Conservation (phyloP, 768 basidiomycete species). For the Saitozyma podzolica region DNA sequence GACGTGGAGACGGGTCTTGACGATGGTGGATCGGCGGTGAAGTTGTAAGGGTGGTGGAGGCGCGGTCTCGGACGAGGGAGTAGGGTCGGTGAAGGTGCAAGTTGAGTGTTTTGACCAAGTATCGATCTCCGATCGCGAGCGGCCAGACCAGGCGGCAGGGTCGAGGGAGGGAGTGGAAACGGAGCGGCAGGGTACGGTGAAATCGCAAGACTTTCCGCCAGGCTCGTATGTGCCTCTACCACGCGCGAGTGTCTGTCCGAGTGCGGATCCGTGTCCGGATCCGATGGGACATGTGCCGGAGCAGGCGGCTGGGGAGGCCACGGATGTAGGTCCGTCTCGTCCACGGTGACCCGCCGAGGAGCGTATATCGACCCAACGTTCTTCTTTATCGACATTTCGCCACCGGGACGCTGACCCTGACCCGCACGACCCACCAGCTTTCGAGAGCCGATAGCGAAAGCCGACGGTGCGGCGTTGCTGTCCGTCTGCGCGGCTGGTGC, state of each 20-base stretch:
- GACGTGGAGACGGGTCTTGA: no score
- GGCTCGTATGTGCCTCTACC: not conserved
- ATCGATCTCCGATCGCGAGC: not conserved
- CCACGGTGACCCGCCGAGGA: slow-evolving; percentile 14
- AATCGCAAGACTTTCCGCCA: not conserved
- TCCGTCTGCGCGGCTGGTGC: no score
- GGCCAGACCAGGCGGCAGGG: not conserved
- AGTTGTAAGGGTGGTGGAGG: no score
- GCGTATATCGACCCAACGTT: slow-evolving; percentile 26
- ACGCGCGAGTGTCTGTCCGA: not conserved
- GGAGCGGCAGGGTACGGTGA: not conserved
- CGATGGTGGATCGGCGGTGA: no score
- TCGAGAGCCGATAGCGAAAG: not conserved
- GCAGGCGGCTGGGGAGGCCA: slow-evolving; percentile 14
- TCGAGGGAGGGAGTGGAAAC: not conserved
- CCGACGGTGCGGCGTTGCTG: no score
- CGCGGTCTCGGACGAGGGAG: no score
- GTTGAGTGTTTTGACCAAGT: no score
- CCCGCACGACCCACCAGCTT: not conserved
- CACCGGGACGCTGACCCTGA: not conserved
- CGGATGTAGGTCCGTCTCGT: slow-evolving; percentile 9
- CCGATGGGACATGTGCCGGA: slow-evolving; percentile 2
- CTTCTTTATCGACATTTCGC: not conserved
- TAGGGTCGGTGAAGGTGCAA: no score
- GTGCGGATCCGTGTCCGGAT: not conserved